These are phyloP conservation scores for Diaporthe sp. DNA, from an alignment of 2,329 filamentous ascomycete species.

Conservation along the genomic window DNA sequence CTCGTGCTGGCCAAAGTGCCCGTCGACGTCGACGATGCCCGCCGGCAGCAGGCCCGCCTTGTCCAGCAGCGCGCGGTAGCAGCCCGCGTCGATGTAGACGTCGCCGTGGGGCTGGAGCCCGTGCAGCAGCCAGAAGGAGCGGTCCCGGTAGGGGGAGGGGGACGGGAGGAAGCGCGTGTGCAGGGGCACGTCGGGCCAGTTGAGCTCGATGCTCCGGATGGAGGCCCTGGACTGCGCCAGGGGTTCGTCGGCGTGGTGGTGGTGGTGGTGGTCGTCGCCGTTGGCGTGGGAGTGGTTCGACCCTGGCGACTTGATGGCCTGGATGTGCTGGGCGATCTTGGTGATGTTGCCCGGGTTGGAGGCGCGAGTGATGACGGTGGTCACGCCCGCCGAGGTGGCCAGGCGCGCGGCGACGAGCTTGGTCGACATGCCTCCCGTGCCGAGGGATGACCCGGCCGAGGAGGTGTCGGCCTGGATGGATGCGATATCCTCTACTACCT, in stretches of 20 bases:
- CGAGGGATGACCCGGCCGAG: conserved; percentile 85
- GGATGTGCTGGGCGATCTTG: conserved; percentile 85
- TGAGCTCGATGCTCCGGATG: conserved; percentile 46
- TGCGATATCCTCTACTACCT: conserved; percentile 90
- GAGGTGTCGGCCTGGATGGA: conserved; percentile 88
- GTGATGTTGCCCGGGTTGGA: conserved; percentile 94
- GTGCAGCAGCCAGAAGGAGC: conserved; percentile 97
- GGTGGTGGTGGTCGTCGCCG: conserved; percentile 43
- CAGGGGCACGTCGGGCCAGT: conserved; percentile 67
- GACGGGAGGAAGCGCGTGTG: conserved; percentile 95
- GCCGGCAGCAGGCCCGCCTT: conserved; percentile 91
- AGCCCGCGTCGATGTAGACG: conserved; percentile 92
- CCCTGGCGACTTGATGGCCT: conserved; percentile 63
- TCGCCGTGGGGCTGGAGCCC: conserved; percentile 91
- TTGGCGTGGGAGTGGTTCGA: conserved; percentile 40
- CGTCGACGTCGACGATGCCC: conserved; percentile 91
- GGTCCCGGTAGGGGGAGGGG: conserved; percentile 85
- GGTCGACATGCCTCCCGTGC: conserved; percentile 96
- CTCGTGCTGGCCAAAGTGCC: conserved; percentile 91
- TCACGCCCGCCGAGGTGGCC: conserved; percentile 93
- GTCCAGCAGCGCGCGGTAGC: conserved; percentile 79
- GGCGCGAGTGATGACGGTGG: conserved; percentile 92
- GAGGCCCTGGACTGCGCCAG: conserved; percentile 56
- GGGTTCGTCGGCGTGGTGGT: conserved; percentile 44
- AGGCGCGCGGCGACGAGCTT: conserved; percentile 95